phyloP scores from a whole-genome alignment of 139 green algal genomes.

The Nannochloris sp. region DNA sequence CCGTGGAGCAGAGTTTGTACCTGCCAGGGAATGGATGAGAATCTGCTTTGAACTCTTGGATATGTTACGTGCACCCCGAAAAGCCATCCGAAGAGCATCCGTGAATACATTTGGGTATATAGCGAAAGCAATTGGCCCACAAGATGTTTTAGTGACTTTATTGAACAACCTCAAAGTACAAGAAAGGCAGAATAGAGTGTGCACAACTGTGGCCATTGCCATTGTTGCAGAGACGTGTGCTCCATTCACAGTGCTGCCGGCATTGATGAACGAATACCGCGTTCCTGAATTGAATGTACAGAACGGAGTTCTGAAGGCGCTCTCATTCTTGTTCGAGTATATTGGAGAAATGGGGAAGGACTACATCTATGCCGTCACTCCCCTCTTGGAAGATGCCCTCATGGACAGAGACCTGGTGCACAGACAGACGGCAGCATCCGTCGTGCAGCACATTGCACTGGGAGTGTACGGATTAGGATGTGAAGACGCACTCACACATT shows the following conservation, averaged over 20 bases:
- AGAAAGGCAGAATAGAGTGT: conserved; percentile 97
- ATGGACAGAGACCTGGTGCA: conserved; percentile 96
- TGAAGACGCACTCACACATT: conserved; percentile 90
- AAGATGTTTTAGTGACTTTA: conserved; percentile 97
- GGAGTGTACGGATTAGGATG: conserved; percentile 84
- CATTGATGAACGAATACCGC: conserved; percentile 98
- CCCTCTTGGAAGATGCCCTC: conserved; percentile 91
- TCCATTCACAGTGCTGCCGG: conserved; percentile 98
- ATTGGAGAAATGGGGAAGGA: conserved; percentile 99
- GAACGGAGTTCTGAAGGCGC: conserved; percentile 97
- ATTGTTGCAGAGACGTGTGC: conserved; percentile 98
- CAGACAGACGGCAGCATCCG: conserved; percentile 83
- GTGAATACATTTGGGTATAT: conserved; percentile 99
- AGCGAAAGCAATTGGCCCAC: conserved; percentile 91
- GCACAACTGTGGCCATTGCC: conserved; percentile 97
- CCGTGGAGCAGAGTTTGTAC: conserved; percentile 89
- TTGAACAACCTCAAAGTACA: conserved; percentile 99
- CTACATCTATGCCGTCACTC: conserved; percentile 96
- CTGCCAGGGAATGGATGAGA: conserved; percentile 98
- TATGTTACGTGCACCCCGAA: conserved; percentile 97
- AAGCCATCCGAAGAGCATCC: conserved; percentile 88
- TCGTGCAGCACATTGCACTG: conserved; percentile 86
- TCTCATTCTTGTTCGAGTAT: conserved; percentile 99
- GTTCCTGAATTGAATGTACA: conserved; percentile 97
- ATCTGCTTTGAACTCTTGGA: conserved; percentile 99